Evolutionary conservation across 768 basidiomycete species (phyloP).

Genomic region (Tulasnella sp.): DNA sequence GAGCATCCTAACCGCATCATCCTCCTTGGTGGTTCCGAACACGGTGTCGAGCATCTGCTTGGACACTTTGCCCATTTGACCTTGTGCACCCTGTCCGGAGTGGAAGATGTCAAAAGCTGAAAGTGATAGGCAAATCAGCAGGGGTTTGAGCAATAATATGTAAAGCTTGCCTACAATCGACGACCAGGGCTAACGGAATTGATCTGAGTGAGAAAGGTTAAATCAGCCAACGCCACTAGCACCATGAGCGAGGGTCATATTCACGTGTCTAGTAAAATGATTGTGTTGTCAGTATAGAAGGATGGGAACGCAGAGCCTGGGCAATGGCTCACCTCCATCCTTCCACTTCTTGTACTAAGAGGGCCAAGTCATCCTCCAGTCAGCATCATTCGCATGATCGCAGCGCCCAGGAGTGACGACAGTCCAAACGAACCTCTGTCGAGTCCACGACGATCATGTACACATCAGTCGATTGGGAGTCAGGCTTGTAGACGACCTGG

Average conservation of each 20-base stretch:
- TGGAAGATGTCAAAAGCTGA: constrained; percentile 53
- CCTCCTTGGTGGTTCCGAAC: constrained; percentile 55
- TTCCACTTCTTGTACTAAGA: constrained; percentile 66
- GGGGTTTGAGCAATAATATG: constrained; percentile 9
- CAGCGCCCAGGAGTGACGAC: constrained; percentile 1
- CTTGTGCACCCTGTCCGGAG: constrained; percentile 66
- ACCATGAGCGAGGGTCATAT: too few relatives aligned
- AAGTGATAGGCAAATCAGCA: neutral
- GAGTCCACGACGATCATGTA: constrained; percentile 58
- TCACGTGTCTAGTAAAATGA: neutral
- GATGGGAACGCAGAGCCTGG: constrained; percentile 1
- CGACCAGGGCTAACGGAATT: constrained; percentile 59
- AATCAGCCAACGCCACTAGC: too few relatives aligned
- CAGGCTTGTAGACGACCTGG: constrained; percentile 73
- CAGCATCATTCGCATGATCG: neutral
- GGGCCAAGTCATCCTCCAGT: constrained; percentile 2
- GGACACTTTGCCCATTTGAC: constrained; percentile 61
- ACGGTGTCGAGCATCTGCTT: constrained; percentile 69
- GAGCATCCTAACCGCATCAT: constrained; percentile 48
- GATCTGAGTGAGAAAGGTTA: constrained; percentile 29
- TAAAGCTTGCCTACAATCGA: constrained; percentile 84
- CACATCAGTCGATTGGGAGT: constrained; percentile 58
- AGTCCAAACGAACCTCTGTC: constrained; percentile 38
- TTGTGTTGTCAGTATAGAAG: neutral
- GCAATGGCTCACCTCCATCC: constrained; percentile 49